Evolutionary conservation across 495 filamentous ascomycete genomes (phyloP).

Genomic region (Hyaloscypha bicolor): DNA sequence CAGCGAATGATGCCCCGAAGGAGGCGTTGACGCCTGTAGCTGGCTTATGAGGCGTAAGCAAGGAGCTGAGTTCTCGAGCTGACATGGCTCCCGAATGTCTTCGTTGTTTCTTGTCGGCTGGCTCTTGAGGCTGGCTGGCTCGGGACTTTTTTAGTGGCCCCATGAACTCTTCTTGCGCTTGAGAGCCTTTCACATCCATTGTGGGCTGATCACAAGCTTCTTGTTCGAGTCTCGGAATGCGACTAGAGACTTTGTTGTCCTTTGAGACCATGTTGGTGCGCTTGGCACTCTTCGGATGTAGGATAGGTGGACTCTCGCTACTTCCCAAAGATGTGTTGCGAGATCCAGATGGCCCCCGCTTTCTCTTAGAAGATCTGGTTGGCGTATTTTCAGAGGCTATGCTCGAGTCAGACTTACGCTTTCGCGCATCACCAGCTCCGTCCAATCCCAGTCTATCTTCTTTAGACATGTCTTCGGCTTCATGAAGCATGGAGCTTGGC

Average conservation of each 20-base stretch:
- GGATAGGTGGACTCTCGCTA: background rate
- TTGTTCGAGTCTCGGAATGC: background rate
- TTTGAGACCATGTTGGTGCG: background rate
- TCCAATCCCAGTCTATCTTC: background rate
- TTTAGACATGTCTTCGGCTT: background rate
- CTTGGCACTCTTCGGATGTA: background rate
- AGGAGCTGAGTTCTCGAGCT: background rate
- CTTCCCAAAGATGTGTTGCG: background rate
- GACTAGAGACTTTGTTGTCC: background rate
- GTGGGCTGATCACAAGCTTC: background rate
- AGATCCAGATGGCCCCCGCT: background rate
- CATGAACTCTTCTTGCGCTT: background rate
- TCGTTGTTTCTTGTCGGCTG: background rate
- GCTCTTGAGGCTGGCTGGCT: background rate
- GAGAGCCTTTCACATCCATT: background rate
- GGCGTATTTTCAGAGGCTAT: background rate
- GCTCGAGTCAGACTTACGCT: background rate
- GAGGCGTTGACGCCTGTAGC: background rate
- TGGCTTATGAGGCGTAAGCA: background rate
- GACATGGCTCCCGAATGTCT: background rate
- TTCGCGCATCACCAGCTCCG: background rate
- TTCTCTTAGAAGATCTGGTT: background rate
- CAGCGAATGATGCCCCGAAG: background rate
- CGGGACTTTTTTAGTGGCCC: background rate
- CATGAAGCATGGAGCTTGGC: background rate